Conservation (phyloP, 768 basidiomycete genomes). For the Lentinus tigrinus region DNA sequence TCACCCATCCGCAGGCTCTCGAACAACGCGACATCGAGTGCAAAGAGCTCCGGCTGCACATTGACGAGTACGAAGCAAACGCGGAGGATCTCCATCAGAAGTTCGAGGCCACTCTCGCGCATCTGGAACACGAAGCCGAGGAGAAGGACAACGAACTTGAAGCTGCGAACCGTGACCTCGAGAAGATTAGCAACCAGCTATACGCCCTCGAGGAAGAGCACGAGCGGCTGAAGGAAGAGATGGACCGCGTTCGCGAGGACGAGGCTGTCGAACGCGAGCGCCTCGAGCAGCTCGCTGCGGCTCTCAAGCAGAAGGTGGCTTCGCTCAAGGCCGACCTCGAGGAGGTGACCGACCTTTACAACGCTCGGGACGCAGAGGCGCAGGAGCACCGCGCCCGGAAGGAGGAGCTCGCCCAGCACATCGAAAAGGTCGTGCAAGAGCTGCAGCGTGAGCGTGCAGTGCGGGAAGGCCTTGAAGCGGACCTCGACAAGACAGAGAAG, state of each 20-base stretch:
- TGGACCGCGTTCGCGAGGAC: constrained; percentile 68
- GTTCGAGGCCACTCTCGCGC: constrained; percentile 71
- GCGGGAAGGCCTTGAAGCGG: constrained; percentile 53
- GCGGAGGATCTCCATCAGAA: constrained; percentile 69
- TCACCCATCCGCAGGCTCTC: constrained; percentile 48
- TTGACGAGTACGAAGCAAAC: constrained; percentile 74
- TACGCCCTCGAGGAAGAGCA: constrained; percentile 86
- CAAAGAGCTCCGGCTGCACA: constrained; percentile 67
- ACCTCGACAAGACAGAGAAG: constrained; percentile 56
- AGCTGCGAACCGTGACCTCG: constrained; percentile 71
- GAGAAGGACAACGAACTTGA: constrained; percentile 80
- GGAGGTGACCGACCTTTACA: constrained; percentile 64
- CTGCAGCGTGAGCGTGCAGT: constrained; percentile 55
- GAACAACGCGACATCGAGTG: constrained; percentile 80
- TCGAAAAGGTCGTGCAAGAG: constrained; percentile 69
- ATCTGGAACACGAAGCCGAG: constrained; percentile 76
- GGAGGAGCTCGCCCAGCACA: constrained; percentile 74
- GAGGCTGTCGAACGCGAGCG: constrained; percentile 67
- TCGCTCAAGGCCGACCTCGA: constrained; percentile 63
- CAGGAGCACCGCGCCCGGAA: constrained; percentile 68
- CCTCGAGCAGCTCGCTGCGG: constrained; percentile 61
- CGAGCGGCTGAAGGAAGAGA: constrained; percentile 72
- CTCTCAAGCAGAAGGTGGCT: constrained; percentile 81
- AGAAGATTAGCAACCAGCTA: constrained; percentile 73
- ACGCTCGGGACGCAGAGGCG: constrained; percentile 59